A percentile compares a stretch with the other conserved stretches of the same genome.
phyloP scores from a whole-genome alignment of 768 basidiomycete species.

The Serpula lacrymans region DNA sequence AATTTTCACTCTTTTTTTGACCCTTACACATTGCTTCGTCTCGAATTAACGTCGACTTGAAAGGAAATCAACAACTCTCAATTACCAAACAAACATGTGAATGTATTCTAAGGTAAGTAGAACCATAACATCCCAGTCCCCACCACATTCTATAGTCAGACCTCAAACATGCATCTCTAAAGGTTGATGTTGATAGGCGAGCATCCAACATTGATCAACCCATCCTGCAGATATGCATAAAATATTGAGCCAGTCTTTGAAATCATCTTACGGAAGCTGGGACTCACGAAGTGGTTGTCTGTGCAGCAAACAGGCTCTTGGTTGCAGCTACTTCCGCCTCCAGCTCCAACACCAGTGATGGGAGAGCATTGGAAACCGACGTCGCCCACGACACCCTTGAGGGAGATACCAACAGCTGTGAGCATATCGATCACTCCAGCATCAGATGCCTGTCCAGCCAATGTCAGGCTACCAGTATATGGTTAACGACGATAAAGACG shows the following conservation, averaged over 20 bases:
- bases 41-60: no score
- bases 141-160: no score
- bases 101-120: no score
- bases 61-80: no score
- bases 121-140: neutral
- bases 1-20: no score
- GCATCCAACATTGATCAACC: neutral
- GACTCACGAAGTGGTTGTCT: constrained; percentile 4
- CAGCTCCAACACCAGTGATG: neutral
- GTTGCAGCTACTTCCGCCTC: neutral
- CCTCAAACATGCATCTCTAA: neutral
- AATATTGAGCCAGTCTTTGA: neutral
- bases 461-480: no score
- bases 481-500: constrained; percentile 5
- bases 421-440: neutral
- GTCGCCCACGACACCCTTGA: neutral
- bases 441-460: no score
- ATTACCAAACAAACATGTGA: no score
- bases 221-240: neutral
- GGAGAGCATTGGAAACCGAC: constrained; percentile 1
- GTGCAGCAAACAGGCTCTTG: constrained; percentile 3
- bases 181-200: neutral
- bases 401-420: neutral
- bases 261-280: constrained; percentile 16
- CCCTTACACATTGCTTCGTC: no score